Evolutionary conservation across 2,329 filamentous ascomycete species (phyloP).

Genomic region (Fonsecaea monophora): DNA sequence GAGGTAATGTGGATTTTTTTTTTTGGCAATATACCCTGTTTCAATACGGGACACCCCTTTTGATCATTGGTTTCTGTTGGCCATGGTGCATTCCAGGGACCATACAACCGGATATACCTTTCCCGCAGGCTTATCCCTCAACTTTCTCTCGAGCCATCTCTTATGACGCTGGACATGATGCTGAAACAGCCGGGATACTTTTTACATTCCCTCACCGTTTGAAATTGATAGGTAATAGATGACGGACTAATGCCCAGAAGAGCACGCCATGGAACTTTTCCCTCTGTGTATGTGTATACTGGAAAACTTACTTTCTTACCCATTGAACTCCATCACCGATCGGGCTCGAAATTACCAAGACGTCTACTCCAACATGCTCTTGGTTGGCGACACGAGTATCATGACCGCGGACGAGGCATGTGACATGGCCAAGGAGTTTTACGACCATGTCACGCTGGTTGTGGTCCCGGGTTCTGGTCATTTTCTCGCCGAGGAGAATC

Average conservation of each 20-base stretch:
- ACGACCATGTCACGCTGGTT: conserved; percentile 41
- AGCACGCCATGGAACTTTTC: not conserved
- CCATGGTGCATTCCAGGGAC: not conserved
- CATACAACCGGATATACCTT: not conserved
- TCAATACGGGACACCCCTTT: not conserved
- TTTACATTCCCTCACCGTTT: not conserved
- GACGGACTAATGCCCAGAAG: not conserved
- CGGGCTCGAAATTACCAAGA: too few relatives aligned
- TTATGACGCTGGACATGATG: conserved; percentile 9
- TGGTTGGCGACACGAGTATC: too few relatives aligned
- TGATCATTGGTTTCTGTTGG: not conserved
- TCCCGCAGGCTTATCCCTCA: not conserved
- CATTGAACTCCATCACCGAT: too few relatives aligned
- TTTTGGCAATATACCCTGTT: not conserved
- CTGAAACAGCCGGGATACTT: not conserved
- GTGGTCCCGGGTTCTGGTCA: conserved; percentile 45
- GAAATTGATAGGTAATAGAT: conserved; percentile 11
- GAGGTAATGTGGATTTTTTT: not conserved
- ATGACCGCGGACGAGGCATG: conserved; percentile 33
- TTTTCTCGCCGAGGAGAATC: conserved; percentile 52
- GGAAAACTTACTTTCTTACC: too few relatives aligned
- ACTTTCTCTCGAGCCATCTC: not conserved
- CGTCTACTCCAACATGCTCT: too few relatives aligned
- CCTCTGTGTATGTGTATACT: too few relatives aligned
- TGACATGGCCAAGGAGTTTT: conserved; percentile 45